phyloP scores from a whole-genome alignment of 495 filamentous ascomycete species.

The Penicillium desertorum region DNA sequence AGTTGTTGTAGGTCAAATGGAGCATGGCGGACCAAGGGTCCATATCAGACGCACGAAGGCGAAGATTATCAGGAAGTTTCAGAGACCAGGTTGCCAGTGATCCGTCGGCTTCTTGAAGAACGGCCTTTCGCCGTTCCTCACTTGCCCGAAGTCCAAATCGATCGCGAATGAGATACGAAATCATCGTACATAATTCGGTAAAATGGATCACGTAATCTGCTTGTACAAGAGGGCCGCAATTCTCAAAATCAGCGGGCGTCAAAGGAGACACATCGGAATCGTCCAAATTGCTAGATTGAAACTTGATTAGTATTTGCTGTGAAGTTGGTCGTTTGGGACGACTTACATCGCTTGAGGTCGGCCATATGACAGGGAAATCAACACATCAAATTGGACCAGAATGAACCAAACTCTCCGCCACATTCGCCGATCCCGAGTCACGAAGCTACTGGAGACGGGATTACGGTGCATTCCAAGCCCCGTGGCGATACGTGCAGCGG shows the following conservation, averaged over 20 bases:
- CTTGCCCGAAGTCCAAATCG: conserved; percentile 42
- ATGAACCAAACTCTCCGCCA: conserved; percentile 52
- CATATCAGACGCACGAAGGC: conserved; percentile 45
- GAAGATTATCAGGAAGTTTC: conserved; percentile 44
- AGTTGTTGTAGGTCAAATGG: conserved; percentile 52
- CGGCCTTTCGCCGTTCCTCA: conserved; percentile 44
- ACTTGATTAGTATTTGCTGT: conserved; percentile 3
- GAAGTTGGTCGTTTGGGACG: background rate
- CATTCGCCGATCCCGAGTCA: conserved; percentile 44
- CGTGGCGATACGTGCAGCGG: conserved; percentile 49
- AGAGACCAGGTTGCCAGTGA: conserved; percentile 49
- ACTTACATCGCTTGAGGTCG: conserved; percentile 51
- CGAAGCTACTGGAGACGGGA: conserved; percentile 44
- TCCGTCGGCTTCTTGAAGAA: conserved; percentile 47
- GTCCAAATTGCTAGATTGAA: conserved; percentile 40
- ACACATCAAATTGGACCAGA: conserved; percentile 49
- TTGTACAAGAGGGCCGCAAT: conserved; percentile 44
- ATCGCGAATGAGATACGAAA: conserved; percentile 46
- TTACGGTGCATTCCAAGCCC: conserved; percentile 53
- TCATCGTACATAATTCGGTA: conserved; percentile 48
- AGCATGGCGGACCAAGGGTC: conserved; percentile 52
- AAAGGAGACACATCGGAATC: conserved; percentile 50
- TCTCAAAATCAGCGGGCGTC: conserved; percentile 47
- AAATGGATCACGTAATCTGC: conserved; percentile 48
- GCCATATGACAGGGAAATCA: conserved; percentile 51